These are phyloP conservation scores for Juglanconis oblonga DNA, from an alignment of 2,329 filamentous ascomycete species.

Conservation along the genomic window DNA sequence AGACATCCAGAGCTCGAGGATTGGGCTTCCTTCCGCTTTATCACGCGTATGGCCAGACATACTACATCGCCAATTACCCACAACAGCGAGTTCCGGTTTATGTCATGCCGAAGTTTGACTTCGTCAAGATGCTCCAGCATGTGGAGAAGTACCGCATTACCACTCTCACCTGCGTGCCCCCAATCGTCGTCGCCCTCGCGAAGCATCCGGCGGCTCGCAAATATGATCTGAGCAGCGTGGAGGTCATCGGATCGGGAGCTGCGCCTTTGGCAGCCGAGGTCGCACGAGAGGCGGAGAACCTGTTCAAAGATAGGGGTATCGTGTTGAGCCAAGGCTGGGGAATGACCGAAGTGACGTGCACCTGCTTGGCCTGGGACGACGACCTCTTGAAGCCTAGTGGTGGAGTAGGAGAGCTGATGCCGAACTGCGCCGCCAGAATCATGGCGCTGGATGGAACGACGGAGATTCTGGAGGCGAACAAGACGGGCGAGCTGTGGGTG, in stretches of 20 bases:
- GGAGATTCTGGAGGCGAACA: conserved; percentile 46
- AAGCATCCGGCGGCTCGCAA: conserved; percentile 66
- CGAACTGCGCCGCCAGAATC: conserved; percentile 69
- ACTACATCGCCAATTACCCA: conserved; percentile 60
- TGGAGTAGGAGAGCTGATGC: conserved; percentile 63
- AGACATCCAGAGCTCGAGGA: conserved; percentile 35
- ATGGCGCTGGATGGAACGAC: conserved; percentile 54
- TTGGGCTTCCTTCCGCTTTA: conserved; percentile 77
- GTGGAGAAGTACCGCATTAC: conserved; percentile 69
- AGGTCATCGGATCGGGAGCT: conserved; percentile 60
- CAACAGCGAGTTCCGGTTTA: conserved; percentile 65
- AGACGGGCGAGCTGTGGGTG: conserved; percentile 71
- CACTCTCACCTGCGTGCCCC: conserved; percentile 65
- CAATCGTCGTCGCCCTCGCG: conserved; percentile 69
- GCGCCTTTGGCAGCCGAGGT: conserved; percentile 64
- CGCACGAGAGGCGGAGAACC: conserved; percentile 53
- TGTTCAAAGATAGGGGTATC: conserved; percentile 43
- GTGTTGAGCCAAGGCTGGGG: conserved; percentile 71
- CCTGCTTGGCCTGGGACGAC: conserved; percentile 60
- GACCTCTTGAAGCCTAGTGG: conserved; percentile 22
- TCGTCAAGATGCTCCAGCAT: conserved; percentile 66
- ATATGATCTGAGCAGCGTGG: conserved; percentile 67
- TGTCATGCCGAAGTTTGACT: conserved; percentile 76
- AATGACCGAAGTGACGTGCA: conserved; percentile 82
- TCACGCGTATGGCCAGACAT: conserved; percentile 70